Percentiles rank a stretch among this genome's conserved stretches.
Conservation (phyloP, 805 yeast genomes). For the Pichia ethanolica region DNA sequence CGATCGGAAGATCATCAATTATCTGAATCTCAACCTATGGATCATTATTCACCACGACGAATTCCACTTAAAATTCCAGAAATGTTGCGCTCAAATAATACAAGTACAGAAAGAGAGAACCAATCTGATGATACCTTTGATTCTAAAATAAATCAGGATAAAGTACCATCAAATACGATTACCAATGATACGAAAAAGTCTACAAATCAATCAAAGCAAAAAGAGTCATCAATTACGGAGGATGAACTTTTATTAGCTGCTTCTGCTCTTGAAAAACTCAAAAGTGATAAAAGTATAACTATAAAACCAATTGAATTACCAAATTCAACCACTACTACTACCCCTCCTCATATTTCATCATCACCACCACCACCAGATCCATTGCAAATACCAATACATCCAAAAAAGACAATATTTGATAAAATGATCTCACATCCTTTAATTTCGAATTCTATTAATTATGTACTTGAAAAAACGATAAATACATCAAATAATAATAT, state of each 20-base stretch:
- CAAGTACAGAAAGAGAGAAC: not conserved
- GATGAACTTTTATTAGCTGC: conserved; percentile 22
- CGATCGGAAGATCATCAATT: not conserved
- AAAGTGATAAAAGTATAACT: conserved; percentile 5
- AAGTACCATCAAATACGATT: no score
- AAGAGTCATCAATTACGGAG: not conserved
- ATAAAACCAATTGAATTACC: not conserved
- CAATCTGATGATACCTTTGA: not conserved
- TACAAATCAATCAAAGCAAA: not conserved
- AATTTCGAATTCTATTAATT: conserved; percentile 30
- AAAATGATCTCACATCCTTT: conserved; percentile 32
- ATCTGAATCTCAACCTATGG: not conserved
- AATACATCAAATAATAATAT: conserved; percentile 23
- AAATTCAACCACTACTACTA: no score
- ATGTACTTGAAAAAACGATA: conserved; percentile 31
- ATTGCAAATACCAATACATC: not conserved
- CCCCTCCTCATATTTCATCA: not conserved
- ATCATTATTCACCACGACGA: conserved; percentile 6
- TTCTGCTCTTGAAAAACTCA: conserved; percentile 25
- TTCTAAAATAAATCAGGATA: not conserved
- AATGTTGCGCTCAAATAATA: conserved; percentile 1
- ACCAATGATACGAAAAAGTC: not conserved
- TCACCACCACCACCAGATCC: not conserved
- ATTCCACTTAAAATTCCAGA: conserved; percentile 8
- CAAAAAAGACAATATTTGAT: conserved; percentile 24